These are phyloP conservation scores for Solanum appendiculatum DNA, from an alignment of 257 asterid genomes.

Conservation along the genomic window DNA sequence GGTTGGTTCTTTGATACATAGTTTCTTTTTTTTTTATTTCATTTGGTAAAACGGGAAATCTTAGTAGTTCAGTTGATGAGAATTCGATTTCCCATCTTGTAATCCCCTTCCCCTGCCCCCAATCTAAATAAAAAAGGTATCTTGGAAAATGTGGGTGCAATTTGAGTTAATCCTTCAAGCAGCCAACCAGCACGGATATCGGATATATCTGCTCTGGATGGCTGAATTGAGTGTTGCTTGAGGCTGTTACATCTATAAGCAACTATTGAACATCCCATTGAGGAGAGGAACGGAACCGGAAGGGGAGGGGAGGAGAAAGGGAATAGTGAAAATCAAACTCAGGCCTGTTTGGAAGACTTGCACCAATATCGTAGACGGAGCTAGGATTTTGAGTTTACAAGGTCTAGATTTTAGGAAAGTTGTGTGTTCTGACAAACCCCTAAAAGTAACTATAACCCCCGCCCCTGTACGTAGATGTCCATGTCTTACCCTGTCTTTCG, in stretches of 20 bases:
- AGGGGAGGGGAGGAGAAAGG: not conserved
- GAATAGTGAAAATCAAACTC: not conserved
- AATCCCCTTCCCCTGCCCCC: not conserved
- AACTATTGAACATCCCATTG: not conserved
- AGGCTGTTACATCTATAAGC: not conserved
- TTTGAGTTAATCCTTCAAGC: not conserved
- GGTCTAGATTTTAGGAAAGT: not conserved
- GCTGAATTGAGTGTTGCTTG: not conserved
- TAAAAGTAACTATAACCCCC: not conserved
- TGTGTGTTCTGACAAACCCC: not conserved
- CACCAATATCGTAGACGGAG: not conserved
- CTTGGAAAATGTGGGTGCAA: not conserved
- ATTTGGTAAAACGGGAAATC: not conserved
- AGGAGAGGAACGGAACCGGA: not conserved
- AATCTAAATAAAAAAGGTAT: not conserved
- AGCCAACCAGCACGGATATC: not conserved
- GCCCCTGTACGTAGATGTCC: not conserved
- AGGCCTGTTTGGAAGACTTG: not conserved
- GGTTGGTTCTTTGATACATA: constrained; percentile 27
- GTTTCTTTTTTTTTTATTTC: not conserved
- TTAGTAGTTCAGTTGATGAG: not conserved
- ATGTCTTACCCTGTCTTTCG: not conserved
- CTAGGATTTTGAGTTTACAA: not conserved
- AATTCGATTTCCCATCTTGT: not conserved
- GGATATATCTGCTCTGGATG: not conserved